These are phyloP conservation scores for Talaromyces sp. DNA, from an alignment of 2,329 filamentous ascomycete genomes.

Conservation along the genomic window DNA sequence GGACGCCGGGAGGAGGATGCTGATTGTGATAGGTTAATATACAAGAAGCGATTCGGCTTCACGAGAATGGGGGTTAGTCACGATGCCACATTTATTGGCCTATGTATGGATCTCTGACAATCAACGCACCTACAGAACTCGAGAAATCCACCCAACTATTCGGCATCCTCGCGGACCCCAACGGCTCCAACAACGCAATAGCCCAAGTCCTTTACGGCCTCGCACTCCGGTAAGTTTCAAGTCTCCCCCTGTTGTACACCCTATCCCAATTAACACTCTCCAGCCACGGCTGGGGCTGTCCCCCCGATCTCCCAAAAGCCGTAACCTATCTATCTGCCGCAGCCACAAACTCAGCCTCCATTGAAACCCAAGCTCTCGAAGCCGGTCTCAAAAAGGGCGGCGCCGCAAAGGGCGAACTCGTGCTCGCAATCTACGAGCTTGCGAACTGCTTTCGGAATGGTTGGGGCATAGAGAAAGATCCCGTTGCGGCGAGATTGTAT, in stretches of 20 bases:
- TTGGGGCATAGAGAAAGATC: slow-evolving; percentile 86
- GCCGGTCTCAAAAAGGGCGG: slow-evolving; percentile 91
- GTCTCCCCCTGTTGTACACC: neutral
- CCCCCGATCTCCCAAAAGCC: slow-evolving; percentile 67
- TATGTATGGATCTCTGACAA: neutral
- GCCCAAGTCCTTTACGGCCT: slow-evolving; percentile 96
- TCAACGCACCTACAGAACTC: slow-evolving; percentile 52
- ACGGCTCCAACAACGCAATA: slow-evolving; percentile 83
- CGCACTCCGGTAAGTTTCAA: slow-evolving; percentile 66
- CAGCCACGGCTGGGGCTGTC: slow-evolving; percentile 91
- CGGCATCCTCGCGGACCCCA: slow-evolving; percentile 74
- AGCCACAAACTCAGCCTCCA: slow-evolving; percentile 80
- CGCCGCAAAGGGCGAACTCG: slow-evolving; percentile 90
- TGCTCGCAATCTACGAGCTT: slow-evolving; percentile 93
- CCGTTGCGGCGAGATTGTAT: slow-evolving; percentile 81
- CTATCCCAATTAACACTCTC: neutral
- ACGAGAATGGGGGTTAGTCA: slow-evolving; percentile 67
- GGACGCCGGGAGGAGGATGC: neutral
- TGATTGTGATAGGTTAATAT: slow-evolving; percentile 56
- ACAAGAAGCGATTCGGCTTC: slow-evolving; percentile 90
- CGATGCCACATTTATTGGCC: neutral
- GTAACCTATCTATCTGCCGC: slow-evolving; percentile 83
- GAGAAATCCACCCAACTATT: slow-evolving; percentile 81
- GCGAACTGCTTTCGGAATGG: slow-evolving; percentile 76
- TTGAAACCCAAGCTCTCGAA: slow-evolving; percentile 80